These are phyloP conservation scores for Prunus fruticosa DNA, from an alignment of 306 rosid genomes.

Conservation along the genomic window DNA sequence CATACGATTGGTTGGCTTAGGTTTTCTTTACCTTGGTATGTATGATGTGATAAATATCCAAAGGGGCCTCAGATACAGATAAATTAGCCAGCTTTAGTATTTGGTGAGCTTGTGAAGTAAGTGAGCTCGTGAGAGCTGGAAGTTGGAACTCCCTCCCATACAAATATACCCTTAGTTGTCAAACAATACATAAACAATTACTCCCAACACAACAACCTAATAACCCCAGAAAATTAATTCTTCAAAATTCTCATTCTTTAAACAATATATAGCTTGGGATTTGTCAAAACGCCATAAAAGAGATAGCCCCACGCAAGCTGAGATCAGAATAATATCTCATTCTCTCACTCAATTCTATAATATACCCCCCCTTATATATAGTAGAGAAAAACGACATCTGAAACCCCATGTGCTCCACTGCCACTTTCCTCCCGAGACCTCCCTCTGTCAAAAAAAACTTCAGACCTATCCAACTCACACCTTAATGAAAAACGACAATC, in stretches of 20 bases:
- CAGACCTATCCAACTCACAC: conserved; percentile 60
- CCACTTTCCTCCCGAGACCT: conserved; percentile 35
- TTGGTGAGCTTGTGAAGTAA: background rate
- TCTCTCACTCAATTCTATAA: conserved; percentile 20
- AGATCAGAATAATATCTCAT: conserved; percentile 28
- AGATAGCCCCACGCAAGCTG: background rate
- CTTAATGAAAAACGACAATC: conserved; percentile 50
- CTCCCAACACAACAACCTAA: conserved; percentile 36
- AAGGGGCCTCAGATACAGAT: background rate
- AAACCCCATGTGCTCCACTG: conserved; percentile 66
- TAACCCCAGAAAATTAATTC: conserved; percentile 40
- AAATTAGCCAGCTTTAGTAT: background rate
- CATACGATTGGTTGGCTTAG: no score
- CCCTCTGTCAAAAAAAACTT: conserved; percentile 16
- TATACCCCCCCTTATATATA: background rate
- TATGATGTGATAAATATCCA: no score
- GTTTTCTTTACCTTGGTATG: background rate
- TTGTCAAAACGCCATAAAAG: conserved; percentile 14
- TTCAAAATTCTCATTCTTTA: conserved; percentile 37
- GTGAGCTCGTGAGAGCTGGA: conserved; percentile 44
- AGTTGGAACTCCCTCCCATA: conserved; percentile 35
- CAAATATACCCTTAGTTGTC: conserved; percentile 60
- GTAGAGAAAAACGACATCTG: conserved; percentile 44
- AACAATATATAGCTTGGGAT: conserved; percentile 29
- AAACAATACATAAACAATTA: conserved; percentile 32